Percentiles rank a stretch among this genome's conserved stretches.
These are phyloP conservation scores for Buddleja alternifolia DNA, from an alignment of 257 asterid species.

Conservation along the genomic window DNA sequence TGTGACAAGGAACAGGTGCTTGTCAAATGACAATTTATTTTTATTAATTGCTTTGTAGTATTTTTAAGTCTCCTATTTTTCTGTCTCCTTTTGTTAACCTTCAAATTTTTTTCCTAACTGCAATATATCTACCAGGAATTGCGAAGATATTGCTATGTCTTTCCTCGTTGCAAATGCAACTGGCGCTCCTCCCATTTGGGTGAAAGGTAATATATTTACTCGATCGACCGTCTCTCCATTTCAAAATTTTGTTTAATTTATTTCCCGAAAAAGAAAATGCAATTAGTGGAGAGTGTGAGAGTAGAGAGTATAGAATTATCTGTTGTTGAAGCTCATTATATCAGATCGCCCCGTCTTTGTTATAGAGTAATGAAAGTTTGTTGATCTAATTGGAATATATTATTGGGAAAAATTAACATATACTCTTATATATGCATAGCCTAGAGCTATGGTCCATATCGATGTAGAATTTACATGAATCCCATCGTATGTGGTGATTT, in stretches of 20 bases:
- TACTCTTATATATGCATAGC: neutral
- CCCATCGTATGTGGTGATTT: constrained; percentile 29
- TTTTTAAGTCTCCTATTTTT: neutral
- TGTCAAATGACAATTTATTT: neutral
- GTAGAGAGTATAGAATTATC: too few relatives aligned
- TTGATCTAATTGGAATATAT: too few relatives aligned
- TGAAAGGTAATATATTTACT: constrained; percentile 54
- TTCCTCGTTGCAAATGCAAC: constrained; percentile 88
- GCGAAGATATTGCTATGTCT: constrained; percentile 96
- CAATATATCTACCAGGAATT: constrained; percentile 53
- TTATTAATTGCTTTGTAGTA: neutral
- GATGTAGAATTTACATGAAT: neutral
- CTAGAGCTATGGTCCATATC: neutral
- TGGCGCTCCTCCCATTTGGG: constrained; percentile 88
- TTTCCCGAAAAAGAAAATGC: too few relatives aligned
- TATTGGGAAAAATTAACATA: too few relatives aligned
- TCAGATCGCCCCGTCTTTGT: too few relatives aligned
- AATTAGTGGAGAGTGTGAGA: too few relatives aligned
- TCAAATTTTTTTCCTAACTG: constrained; percentile 1
- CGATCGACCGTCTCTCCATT: neutral
- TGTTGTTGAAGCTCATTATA: too few relatives aligned
- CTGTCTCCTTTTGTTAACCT: constrained; percentile 12
- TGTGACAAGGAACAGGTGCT: constrained; percentile 63
- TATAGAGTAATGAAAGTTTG: too few relatives aligned
- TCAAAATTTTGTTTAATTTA: neutral